Conservation (phyloP, 1,284 basidiomycete species). For the Ustilago trichophora region DNA sequence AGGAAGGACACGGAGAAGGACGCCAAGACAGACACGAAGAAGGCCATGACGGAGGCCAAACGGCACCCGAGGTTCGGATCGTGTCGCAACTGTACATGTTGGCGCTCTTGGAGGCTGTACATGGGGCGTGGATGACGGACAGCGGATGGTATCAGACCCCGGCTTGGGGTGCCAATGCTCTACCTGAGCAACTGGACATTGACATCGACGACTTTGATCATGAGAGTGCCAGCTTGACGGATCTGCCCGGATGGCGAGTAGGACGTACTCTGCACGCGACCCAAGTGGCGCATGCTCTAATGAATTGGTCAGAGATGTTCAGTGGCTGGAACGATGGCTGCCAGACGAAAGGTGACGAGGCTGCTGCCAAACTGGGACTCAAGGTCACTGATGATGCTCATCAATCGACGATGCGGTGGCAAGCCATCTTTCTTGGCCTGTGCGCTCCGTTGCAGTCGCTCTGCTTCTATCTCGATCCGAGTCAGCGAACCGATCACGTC, state of each 20-base stretch:
- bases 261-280: conserved; percentile 25
- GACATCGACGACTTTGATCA: conserved; percentile 19
- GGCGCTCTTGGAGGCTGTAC: conserved; percentile 29
- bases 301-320: conserved; percentile 48
- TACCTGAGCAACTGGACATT: conserved; percentile 20
- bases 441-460: conserved; percentile 30
- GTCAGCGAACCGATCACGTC: background rate
- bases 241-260: conserved; percentile 34
- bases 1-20: background rate
- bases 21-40: background rate
- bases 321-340: conserved; percentile 20
- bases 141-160: conserved; percentile 29
- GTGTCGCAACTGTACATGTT: conserved; percentile 36
- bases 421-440: conserved; percentile 30
- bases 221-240: conserved; percentile 3
- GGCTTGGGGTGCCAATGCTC: conserved; percentile 20
- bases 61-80: conserved; percentile 8
- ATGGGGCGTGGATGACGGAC: conserved; percentile 43
- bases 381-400: conserved; percentile 26
- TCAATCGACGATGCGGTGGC: conserved; percentile 31
- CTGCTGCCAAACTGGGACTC: conserved; percentile 7
- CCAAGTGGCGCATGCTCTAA: conserved; percentile 34
- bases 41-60: background rate
- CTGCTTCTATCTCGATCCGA: conserved; percentile 26
- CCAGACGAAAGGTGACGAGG: background rate